Base-by-base conservation (phyloP, 345 rosid species). In the Odontarrhena argentea region DNA sequence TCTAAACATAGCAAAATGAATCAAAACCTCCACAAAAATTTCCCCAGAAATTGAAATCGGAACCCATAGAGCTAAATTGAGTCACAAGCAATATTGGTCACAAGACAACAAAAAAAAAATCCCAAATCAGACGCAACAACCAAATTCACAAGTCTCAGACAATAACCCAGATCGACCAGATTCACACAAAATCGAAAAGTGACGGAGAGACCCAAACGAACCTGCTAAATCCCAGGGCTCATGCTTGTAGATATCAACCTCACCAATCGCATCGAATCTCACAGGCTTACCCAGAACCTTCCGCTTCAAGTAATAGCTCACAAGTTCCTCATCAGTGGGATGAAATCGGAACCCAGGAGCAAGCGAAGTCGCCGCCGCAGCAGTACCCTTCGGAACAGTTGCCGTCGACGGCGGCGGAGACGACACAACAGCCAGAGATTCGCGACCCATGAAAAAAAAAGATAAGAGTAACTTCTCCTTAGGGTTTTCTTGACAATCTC, bases 341-440 rank as follows among this genome's bases (percentile, higher is more conserved):
- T 92, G 98, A 69, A 92, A 92, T 77, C 98, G 83, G 42, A 89
- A 89, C 10, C 98, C 98, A 22, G 98, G 98, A 37, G 93, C 98
- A 75, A 89, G 81, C 8, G 96, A 81, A 9, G 95, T 79, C 2
- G 86, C 78, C 45, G 77, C 51, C 28, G 72, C 6, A 1, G 70
- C 36, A 9, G 71, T 55, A 7, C 75, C 13, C 1, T 55, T 49
- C 0, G 55, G 14, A 37, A 6, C 7, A 5, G 36, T 32, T 6
- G 36, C 7, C 36, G 82, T 55, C 46, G 67, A 38, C 12, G 75
- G 47, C 30, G 78, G 60, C 48, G 70, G 64, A 13, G 78, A 14
- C 1, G 71, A 18, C 8, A 58, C 58, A 49, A 15, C 52, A 52
- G 68, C 72, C 49, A 63, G 3, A 55, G 79, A 70, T 59, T 78